Base-by-base conservation (phyloP, 768 basidiomycete species). In the Auriscalpium vulgare region DNA sequence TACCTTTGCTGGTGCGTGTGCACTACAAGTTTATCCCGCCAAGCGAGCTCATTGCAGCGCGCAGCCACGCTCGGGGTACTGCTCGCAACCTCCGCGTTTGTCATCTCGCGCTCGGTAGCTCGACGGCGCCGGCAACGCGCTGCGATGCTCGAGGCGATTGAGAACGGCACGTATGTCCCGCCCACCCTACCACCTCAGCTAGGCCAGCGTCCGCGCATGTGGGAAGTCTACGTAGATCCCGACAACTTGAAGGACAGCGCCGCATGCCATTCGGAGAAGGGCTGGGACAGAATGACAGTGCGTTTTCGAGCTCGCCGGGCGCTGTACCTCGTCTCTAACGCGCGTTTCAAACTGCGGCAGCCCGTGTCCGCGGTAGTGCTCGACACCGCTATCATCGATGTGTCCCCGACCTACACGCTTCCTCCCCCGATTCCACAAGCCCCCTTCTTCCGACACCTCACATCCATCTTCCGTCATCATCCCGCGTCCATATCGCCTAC, bases 31-130 rank as follows among this genome's bases (percentile, higher is more conserved):
- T 29, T 29, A 7, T 7, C 29, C 29, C 7, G 2, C 21, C 29
- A 29, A 29, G 29, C 29, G 50, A 37, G 29, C 29, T 51, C 14
- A 51, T 35, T 10, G 29, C 50, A 10, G 10, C 37, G 10, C 50
- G 19, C 50, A 51, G 51, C 51, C 17, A 53, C 51, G 11, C 51
- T 53, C 21, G 29, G 23, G 11, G 17, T 53, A 37, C 51, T 53
- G 11, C n/a, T 45, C 51, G 40, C 43, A 2, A 53, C 43, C 40
- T 53, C 43, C 40, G 51, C 19, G 14, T 14, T 19, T 6, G 37
- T 59, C 37, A 37, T 59, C 37, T n/a, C 21, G 8, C 59, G 56
- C 44, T 38, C 59, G 8, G 21, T 59, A 21, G 56, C 34, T 29
- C 44, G 45, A 5, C 59, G 59, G 23, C 56, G 59, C 17, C 56